Evolutionary conservation across 108 stramenopile species (phyloP).

Genomic region (Cyclotella atomus): DNA sequence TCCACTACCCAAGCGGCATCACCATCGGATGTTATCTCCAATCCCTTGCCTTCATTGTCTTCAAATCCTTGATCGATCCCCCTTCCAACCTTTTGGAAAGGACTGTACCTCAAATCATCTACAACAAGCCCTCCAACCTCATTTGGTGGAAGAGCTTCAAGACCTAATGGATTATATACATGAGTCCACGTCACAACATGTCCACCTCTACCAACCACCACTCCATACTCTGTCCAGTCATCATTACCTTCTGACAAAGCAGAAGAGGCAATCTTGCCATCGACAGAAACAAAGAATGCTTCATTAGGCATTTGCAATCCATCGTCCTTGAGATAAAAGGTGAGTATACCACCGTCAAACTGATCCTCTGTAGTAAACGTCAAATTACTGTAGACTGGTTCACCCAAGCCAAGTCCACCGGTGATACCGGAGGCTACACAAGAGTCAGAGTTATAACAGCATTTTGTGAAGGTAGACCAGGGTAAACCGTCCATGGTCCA

Average conservation of each 20-base stretch:
- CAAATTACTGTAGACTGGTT: slow-evolving; percentile 22
- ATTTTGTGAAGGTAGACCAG: not conserved
- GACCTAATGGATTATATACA: slow-evolving; percentile 37
- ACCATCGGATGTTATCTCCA: slow-evolving; percentile 13
- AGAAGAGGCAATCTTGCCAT: slow-evolving; percentile 18
- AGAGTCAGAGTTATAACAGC: slow-evolving; percentile 2
- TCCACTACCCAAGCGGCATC: slow-evolving; percentile 8
- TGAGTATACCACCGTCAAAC: slow-evolving; percentile 25
- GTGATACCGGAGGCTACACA: slow-evolving; percentile 10
- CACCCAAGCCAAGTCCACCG: not conserved
- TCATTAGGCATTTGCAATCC: slow-evolving; percentile 27
- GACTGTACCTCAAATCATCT: slow-evolving; percentile 32
- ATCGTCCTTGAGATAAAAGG: slow-evolving; percentile 18
- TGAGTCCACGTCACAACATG: slow-evolving; percentile 35
- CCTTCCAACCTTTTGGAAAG: slow-evolving; percentile 14
- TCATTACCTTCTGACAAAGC: not conserved
- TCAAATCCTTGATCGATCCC: slow-evolving; percentile 10
- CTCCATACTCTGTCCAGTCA: slow-evolving; percentile 29
- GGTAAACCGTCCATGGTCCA: slow-evolving; percentile 1
- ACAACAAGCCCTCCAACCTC: slow-evolving; percentile 18
- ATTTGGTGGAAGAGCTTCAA: slow-evolving; percentile 20
- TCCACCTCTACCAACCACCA: slow-evolving; percentile 13
- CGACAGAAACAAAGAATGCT: slow-evolving; percentile 35
- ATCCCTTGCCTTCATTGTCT: not conserved
- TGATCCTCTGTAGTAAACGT: slow-evolving; percentile 23